Percentiles rank a stretch among this genome's conserved stretches.
Conservation (phyloP, 2,329 filamentous ascomycete species). For the Torrubiella hemipterigena region DNA sequence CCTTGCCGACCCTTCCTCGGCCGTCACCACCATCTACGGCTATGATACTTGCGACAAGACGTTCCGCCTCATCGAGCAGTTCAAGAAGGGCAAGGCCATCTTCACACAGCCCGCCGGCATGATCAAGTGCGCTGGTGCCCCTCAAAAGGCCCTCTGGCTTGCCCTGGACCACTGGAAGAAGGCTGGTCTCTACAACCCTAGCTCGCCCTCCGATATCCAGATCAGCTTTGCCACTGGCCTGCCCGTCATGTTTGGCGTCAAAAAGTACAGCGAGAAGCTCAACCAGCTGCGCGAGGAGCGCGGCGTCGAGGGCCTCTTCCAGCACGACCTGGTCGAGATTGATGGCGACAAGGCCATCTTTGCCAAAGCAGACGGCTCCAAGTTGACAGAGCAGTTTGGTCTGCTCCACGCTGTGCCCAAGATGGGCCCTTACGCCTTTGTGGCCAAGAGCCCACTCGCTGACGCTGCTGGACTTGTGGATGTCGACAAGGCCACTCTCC, state of each 20-base stretch:
- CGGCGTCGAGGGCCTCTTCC: slow-evolving; percentile 45
- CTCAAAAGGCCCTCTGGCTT: slow-evolving; percentile 52
- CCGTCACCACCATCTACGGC: slow-evolving; percentile 45
- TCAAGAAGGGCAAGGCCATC: slow-evolving; percentile 38
- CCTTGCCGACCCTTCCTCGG: slow-evolving; percentile 30
- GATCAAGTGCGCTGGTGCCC: slow-evolving; percentile 50
- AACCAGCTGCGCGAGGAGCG: slow-evolving; percentile 40
- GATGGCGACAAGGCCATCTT: slow-evolving; percentile 42
- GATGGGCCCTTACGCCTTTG: slow-evolving; percentile 43
- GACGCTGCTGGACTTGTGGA: slow-evolving; percentile 46
- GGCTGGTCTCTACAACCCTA: slow-evolving; percentile 34
- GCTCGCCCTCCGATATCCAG: slow-evolving; percentile 30
- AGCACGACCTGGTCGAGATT: slow-evolving; percentile 41
- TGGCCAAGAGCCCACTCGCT: slow-evolving; percentile 39
- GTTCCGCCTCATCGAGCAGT: slow-evolving; percentile 31
- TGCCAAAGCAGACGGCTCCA: slow-evolving; percentile 25
- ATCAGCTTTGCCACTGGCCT: slow-evolving; percentile 44
- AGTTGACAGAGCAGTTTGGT: slow-evolving; percentile 37
- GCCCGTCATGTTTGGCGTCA: slow-evolving; percentile 46
- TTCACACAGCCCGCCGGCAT: slow-evolving; percentile 48
- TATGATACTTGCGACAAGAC: slow-evolving; percentile 44
- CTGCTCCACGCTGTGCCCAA: slow-evolving; percentile 46
- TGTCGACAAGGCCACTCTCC: slow-evolving; percentile 39
- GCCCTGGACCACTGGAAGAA: slow-evolving; percentile 47
- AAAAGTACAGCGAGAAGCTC: slow-evolving; percentile 43